These are phyloP conservation scores for Vairimorpha ceranae DNA, from an alignment of 371 early-diverging fungal genomes.

Conservation along the genomic window DNA sequence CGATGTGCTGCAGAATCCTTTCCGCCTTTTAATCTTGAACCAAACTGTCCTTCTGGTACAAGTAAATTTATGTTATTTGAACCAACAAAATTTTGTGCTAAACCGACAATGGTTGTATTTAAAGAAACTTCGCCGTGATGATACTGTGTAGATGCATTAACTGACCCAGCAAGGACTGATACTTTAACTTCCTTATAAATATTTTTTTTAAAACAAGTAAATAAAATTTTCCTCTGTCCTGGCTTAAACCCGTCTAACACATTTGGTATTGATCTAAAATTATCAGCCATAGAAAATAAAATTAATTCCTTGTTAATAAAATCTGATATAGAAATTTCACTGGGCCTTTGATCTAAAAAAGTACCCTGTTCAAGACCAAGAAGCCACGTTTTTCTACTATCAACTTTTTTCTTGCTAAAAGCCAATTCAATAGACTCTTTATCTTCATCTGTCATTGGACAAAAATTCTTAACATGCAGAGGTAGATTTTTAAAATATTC, in stretches of 20 bases:
- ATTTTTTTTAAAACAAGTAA: slow-evolving; percentile 79
- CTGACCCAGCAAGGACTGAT: slow-evolving; percentile 83
- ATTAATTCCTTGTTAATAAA: slow-evolving; percentile 96
- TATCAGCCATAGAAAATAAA: slow-evolving; percentile 92
- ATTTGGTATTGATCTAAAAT: slow-evolving; percentile 89
- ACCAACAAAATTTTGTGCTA: slow-evolving; percentile 96
- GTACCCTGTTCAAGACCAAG: slow-evolving; percentile 76
- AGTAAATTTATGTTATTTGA: slow-evolving; percentile 84
- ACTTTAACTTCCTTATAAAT: slow-evolving; percentile 80
- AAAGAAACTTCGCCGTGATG: slow-evolving; percentile 94
- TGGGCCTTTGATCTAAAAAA: slow-evolving; percentile 76
- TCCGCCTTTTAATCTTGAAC: slow-evolving; percentile 85
- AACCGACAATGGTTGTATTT: slow-evolving; percentile 77
- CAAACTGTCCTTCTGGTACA: slow-evolving; percentile 87
- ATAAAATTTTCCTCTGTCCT: slow-evolving; percentile 93
- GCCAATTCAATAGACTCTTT: slow-evolving; percentile 83
- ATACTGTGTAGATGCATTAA: slow-evolving; percentile 83
- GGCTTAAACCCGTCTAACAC: slow-evolving; percentile 96
- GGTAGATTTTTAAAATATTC: slow-evolving; percentile 78
- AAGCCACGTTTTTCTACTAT: slow-evolving; percentile 92
- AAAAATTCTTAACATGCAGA: slow-evolving; percentile 79
- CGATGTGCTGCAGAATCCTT: slow-evolving; percentile 93
- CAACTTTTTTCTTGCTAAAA: slow-evolving; percentile 88
- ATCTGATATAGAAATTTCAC: slow-evolving; percentile 74
- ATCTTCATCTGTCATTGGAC: slow-evolving; percentile 67